A percentile compares a stretch with the other conserved stretches of the same genome.
Evolutionary conservation across 805 yeast genomes (phyloP).

Genomic region (Starmerella bombi): DNA sequence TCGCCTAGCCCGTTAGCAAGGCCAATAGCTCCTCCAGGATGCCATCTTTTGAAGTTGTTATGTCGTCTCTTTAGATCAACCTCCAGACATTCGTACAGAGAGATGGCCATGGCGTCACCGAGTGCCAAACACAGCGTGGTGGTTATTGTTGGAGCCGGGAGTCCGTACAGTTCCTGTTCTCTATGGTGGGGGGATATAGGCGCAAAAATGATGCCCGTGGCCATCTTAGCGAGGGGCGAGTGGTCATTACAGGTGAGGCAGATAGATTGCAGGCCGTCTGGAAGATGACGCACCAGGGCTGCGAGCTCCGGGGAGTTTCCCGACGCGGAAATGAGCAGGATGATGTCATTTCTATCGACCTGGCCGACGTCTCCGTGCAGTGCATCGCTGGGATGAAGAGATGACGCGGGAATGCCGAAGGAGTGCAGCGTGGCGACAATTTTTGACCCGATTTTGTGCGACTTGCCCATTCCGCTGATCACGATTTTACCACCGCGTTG

Average conservation of each 20-base stretch:
- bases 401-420: constrained; percentile 51
- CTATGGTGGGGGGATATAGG: constrained; percentile 44
- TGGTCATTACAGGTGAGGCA: constrained; percentile 49
- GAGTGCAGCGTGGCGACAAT: constrained; percentile 74
- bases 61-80: constrained; percentile 42
- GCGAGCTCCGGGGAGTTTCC: constrained; percentile 73
- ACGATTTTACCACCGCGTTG: constrained; percentile 53
- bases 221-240: constrained; percentile 42
- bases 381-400: constrained; percentile 76
- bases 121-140: constrained; percentile 63
- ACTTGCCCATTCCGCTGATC: constrained; percentile 74
- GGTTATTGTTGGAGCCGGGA: constrained; percentile 79
- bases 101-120: constrained; percentile 66
- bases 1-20: constrained; percentile 27
- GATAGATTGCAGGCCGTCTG: constrained; percentile 40
- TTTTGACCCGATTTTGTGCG: constrained; percentile 65
- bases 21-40: constrained; percentile 91
- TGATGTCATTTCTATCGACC: constrained; percentile 41
- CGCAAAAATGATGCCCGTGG: constrained; percentile 46
- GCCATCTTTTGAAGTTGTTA: constrained; percentile 51
- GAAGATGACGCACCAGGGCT: constrained; percentile 43
- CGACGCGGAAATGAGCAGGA: constrained; percentile 60
- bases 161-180: constrained; percentile 57
- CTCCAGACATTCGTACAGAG: constrained; percentile 55
- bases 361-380: constrained; percentile 82